Evolutionary conservation across 2,329 filamentous ascomycete species (phyloP).

Genomic region (Didymosphaeria variabile): DNA sequence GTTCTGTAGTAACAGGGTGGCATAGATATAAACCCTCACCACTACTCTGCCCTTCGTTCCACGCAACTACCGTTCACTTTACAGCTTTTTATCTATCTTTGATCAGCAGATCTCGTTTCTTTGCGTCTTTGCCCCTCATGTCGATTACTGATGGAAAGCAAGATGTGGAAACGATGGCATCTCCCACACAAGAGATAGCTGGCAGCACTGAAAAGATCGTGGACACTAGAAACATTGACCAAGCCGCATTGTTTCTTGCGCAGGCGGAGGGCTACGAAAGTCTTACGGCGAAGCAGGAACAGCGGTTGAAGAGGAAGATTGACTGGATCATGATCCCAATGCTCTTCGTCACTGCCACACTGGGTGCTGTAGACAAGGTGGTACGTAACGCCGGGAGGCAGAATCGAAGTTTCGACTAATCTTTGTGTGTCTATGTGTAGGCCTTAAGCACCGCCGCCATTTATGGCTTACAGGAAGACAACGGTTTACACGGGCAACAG

Average conservation of each 20-base stretch:
- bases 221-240: slow-evolving; percentile 6
- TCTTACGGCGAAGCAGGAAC: slow-evolving; percentile 1
- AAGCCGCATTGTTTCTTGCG: slow-evolving; percentile 8
- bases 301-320: slow-evolving; percentile 9
- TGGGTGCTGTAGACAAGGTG: slow-evolving; percentile 67
- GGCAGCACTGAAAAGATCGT: not conserved
- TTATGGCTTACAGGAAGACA: slow-evolving; percentile 55
- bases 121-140: not conserved
- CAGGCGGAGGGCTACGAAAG: not conserved
- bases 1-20: not conserved
- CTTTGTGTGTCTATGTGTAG: no score
- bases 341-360: slow-evolving; percentile 36
- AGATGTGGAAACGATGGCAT: not conserved
- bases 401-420: no score
- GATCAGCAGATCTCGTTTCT: not conserved
- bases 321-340: slow-evolving; percentile 8
- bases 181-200: not conserved
- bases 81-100: not conserved
- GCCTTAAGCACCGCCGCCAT: slow-evolving; percentile 57
- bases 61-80: not conserved
- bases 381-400: not conserved
- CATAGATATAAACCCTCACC: slow-evolving; percentile 4
- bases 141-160: not conserved
- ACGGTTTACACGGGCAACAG: slow-evolving; percentile 52
- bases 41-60: not conserved